A percentile compares a stretch with the other conserved stretches of the same genome.
Conservation (phyloP, 768 basidiomycete genomes). For the Pisolithus orientalis region DNA sequence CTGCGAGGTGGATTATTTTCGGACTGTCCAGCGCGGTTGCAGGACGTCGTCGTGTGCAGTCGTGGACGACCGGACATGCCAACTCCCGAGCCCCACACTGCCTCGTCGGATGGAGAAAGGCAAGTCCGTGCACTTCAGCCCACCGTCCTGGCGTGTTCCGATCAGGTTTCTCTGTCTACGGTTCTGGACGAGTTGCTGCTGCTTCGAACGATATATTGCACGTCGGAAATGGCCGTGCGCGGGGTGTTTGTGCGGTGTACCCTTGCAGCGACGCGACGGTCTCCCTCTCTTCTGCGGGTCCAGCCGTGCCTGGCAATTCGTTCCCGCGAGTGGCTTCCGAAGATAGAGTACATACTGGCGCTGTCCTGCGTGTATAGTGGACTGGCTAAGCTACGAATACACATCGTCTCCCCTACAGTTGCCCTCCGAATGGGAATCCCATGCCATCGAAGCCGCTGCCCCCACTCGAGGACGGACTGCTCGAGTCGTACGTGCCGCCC, state of each 20-base stretch:
- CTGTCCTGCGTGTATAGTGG: background rate
- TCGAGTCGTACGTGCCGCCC: background rate
- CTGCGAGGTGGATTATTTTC: background rate
- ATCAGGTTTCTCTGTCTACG: background rate
- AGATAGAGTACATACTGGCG: background rate
- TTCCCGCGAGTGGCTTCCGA: background rate
- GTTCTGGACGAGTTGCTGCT: too few species aligned
- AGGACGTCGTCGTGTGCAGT: background rate
- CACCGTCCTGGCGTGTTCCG: constrained; percentile 17
- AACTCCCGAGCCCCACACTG: background rate
- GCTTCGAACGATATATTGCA: constrained; percentile 25
- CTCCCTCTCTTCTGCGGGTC: background rate
- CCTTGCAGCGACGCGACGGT: background rate
- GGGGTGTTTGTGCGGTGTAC: background rate
- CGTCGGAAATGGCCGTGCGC: constrained; percentile 4
- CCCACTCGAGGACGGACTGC: too few species aligned
- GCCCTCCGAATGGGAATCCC: too few species aligned
- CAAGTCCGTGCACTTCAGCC: background rate
- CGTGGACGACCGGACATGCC: background rate
- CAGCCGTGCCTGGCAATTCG: background rate
- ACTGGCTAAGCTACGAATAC: too few species aligned
- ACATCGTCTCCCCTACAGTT: too few species aligned
- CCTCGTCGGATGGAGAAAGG: background rate
- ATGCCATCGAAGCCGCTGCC: too few species aligned
- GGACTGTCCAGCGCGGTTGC: constrained; percentile 1